Base-by-base conservation (phyloP, 2,329 filamentous ascomycete species). In the Sclerotiophoma versabilis region DNA sequence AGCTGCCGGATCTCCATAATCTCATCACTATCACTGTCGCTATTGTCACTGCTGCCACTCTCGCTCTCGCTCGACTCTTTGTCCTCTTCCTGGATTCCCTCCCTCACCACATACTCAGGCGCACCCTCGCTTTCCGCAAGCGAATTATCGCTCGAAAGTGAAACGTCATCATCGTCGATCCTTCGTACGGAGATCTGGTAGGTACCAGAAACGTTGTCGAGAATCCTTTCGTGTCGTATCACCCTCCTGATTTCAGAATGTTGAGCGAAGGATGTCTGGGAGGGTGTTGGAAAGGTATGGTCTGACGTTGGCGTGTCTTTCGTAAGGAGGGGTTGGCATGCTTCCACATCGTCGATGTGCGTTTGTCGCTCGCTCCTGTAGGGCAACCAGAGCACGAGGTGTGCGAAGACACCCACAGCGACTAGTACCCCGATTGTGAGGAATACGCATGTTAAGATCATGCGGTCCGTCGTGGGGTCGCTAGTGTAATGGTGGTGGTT, bases 41-140 rank as follows among this genome's bases (percentile, higher is more conserved):
- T 19, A 9, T 36, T 23, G 34, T 46, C 49, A 29, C 27, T 39
- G 14, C 34, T 51, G 0, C 17, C 23, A 12, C 37, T 48, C 8
- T 54, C 43, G 9, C 50, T 54, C 37, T 48, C 37, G 10, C 37
- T 48, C 3, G 44, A 48, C 9, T 44, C 26, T 5, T 33, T 37
- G 5, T 26, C 48, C 8, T 20, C 15, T 14, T 23, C 25, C 12
- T 11, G 19, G 2, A 9, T n/a, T 2, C n/a, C 6, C 9, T 15
- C 34, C 14, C 4, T 2, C 2, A 19, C 11, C 9, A 11, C 10
- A 17, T 17, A 23, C 14, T 23, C n/a, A 14, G 9, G 27, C 20
- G 2, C 10, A n/a, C 38, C 14, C 4, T 41, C 37, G 11, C 2
- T 19, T 7, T 32, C 36, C 3, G 6, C 17, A 10, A 14, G 10